Evolutionary conservation across 495 filamentous ascomycete species (phyloP).

Genomic region (Parathielavia appendiculata): DNA sequence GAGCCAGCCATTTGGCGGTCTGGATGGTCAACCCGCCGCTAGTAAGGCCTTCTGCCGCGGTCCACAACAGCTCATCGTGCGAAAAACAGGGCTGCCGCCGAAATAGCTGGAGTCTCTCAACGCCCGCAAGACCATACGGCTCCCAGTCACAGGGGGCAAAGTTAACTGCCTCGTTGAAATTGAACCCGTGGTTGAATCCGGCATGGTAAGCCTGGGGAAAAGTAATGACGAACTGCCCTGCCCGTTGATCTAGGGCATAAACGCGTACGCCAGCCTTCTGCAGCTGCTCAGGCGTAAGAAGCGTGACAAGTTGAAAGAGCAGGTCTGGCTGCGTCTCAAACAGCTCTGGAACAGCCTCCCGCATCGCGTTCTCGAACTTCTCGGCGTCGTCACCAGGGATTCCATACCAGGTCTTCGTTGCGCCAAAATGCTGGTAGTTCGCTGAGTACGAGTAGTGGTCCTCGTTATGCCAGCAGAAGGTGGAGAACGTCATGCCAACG

Average conservation of each 20-base stretch:
- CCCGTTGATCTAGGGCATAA: slow-evolving; percentile 87
- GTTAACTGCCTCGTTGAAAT: slow-evolving; percentile 99
- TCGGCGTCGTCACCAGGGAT: slow-evolving; percentile 90
- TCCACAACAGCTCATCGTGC: slow-evolving; percentile 92
- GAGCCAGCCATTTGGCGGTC: slow-evolving; percentile 89
- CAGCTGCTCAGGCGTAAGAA: slow-evolving; percentile 91
- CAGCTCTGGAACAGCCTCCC: slow-evolving; percentile 87
- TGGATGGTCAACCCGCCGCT: slow-evolving; percentile 76
- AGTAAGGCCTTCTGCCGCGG: slow-evolving; percentile 61
- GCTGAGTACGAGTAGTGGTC: slow-evolving; percentile 97
- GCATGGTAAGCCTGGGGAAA: slow-evolving; percentile 91
- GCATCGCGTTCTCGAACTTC: slow-evolving; percentile 93
- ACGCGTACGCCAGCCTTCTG: slow-evolving; percentile 90
- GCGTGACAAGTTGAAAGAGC: slow-evolving; percentile 91
- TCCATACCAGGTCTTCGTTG: slow-evolving; percentile 99
- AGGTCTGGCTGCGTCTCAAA: slow-evolving; percentile 97
- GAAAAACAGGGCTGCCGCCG: slow-evolving; percentile 93
- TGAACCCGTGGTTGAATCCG: slow-evolving; percentile 94
- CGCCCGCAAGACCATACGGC: slow-evolving; percentile 80
- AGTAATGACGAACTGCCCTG: slow-evolving; percentile 93
- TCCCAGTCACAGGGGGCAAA: slow-evolving; percentile 98
- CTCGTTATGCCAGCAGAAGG: slow-evolving; percentile 99
- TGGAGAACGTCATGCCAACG: slow-evolving; percentile 99
- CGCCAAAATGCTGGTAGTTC: slow-evolving; percentile 98
- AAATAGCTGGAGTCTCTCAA: slow-evolving; percentile 80